A percentile compares a stretch with the other conserved stretches of the same genome.
phyloP scores from a whole-genome alignment of 192 early-diverging fungal genomes.

The Physocladia obscura region DNA sequence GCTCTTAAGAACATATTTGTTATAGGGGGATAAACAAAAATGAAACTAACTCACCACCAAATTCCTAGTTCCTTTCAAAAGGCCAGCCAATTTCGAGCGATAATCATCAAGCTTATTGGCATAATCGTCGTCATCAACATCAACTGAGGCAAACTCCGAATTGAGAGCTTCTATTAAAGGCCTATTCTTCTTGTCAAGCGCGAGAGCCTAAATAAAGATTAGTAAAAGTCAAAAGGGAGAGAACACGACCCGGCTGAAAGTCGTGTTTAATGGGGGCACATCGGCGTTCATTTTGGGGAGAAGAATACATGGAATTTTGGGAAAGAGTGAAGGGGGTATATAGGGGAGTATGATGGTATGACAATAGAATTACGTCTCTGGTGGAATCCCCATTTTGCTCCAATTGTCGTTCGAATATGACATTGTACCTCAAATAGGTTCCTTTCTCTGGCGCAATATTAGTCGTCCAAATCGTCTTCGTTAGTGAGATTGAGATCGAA shows the following conservation, averaged over 20 bases:
- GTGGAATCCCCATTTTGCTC: too few relatives aligned
- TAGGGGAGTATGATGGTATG: too few relatives aligned
- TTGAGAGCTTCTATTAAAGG: not conserved
- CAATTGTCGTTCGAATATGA: too few relatives aligned
- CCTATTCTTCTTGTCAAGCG: conserved; percentile 3
- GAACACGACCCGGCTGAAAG: conserved; percentile 1
- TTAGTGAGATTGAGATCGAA: too few relatives aligned
- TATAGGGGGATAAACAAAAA: not conserved
- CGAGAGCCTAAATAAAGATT: not conserved
- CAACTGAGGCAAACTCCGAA: not conserved
- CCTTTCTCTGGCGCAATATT: too few relatives aligned
- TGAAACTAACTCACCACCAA: not conserved
- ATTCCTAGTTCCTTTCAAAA: not conserved
- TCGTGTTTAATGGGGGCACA: too few relatives aligned
- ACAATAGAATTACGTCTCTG: too few relatives aligned
- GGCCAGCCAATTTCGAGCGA: not conserved
- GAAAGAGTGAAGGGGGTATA: too few relatives aligned
- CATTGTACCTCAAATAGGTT: too few relatives aligned
- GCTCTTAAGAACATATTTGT: not conserved
- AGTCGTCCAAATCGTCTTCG: too few relatives aligned
- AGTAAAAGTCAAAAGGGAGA: not conserved
- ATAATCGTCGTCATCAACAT: not conserved
- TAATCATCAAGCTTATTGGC: conserved; percentile 1
- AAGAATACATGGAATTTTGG: too few relatives aligned
- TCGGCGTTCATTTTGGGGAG: too few relatives aligned